Conservation (phyloP, 192 early-diverging fungal species). For the Backusella mclennaniae region DNA sequence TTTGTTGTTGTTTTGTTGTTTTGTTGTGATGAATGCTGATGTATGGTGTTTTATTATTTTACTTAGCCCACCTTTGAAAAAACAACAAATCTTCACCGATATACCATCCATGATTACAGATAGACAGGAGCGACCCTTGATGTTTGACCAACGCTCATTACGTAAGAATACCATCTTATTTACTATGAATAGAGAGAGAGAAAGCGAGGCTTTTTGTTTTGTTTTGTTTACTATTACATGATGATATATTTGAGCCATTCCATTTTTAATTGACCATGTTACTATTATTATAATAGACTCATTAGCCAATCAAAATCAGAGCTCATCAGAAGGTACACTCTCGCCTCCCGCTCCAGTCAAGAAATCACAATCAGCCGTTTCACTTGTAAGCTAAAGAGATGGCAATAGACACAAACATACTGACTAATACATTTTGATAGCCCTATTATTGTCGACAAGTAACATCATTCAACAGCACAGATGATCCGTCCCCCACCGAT, state of each 20-base stretch:
- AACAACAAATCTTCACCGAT: constrained; percentile 35
- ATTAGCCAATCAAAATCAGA: constrained; percentile 7
- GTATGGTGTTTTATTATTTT: not conserved
- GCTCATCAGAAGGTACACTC: not conserved
- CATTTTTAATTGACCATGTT: not conserved
- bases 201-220: not conserved
- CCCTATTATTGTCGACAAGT: constrained; percentile 10
- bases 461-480: not conserved
- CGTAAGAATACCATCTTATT: not conserved
- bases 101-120: constrained; percentile 38
- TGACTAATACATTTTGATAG: not conserved
- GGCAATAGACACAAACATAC: not conserved
- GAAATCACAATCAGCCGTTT: constrained; percentile 28
- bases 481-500: constrained; percentile 27
- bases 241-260: not conserved
- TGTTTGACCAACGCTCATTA: constrained; percentile 3
- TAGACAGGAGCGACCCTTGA: constrained; percentile 18
- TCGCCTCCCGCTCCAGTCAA: constrained; percentile 5
- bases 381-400: constrained; percentile 10
- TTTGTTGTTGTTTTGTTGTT: not conserved
- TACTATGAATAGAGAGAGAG: too few species aligned
- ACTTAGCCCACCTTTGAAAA: constrained; percentile 36
- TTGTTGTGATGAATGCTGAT: not conserved
- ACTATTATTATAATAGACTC: constrained; percentile 1
- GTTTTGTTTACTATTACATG: not conserved